These are phyloP conservation scores for Knoxia roxburghii DNA, from an alignment of 257 asterid species.

Conservation along the genomic window DNA sequence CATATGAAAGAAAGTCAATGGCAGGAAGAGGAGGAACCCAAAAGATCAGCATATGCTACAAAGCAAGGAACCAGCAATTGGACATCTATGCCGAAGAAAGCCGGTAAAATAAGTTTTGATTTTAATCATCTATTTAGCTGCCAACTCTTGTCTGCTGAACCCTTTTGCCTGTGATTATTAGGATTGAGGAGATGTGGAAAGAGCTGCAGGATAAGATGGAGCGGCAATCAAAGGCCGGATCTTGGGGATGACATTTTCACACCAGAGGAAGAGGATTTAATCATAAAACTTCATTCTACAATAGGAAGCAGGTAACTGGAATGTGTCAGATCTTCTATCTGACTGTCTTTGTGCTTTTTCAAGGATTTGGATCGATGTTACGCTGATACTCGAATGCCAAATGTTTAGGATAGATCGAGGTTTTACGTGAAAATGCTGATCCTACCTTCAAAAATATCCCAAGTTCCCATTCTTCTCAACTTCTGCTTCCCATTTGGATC, in stretches of 20 bases:
- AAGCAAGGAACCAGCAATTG: constrained; percentile 43
- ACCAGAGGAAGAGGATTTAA: constrained; percentile 77
- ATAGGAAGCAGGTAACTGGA: constrained; percentile 72
- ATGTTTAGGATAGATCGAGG: too few species aligned
- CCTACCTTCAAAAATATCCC: too few species aligned
- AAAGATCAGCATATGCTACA: constrained; percentile 20
- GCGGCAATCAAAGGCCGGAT: constrained; percentile 30
- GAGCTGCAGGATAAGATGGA: constrained; percentile 41
- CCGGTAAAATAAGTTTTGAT: constrained; percentile 24
- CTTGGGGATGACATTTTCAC: constrained; percentile 50
- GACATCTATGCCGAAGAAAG: constrained; percentile 47
- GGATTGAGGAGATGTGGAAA: constrained; percentile 60
- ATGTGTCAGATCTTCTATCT: background rate
- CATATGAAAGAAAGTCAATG: constrained; percentile 31
- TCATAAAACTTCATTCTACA: constrained; percentile 77
- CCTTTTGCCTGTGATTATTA: constrained; percentile 6
- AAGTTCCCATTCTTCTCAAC: background rate
- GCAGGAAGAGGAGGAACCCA: constrained; percentile 36
- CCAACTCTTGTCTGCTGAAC: background rate
- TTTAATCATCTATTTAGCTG: background rate
- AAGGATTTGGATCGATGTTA: background rate
- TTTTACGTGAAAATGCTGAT: background rate
- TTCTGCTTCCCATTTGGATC: background rate
- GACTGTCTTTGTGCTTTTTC: background rate
- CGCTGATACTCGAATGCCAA: too few species aligned